Conservation (phyloP, 345 rosid genomes). For the Eucalyptus urophylla region DNA sequence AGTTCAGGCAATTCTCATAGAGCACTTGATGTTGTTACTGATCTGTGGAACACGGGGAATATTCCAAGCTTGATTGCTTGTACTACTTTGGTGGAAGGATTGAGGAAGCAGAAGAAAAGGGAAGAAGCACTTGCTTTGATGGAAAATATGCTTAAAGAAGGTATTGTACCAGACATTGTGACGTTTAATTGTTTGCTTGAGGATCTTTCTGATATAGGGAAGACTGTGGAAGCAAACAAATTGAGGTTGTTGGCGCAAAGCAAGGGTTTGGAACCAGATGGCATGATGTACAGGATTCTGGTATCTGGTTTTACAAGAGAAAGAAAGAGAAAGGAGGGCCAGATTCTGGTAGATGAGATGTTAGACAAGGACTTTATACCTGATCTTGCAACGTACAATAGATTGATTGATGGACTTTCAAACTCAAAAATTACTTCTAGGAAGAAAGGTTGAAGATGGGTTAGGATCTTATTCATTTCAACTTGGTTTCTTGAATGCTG, state of each 20-base stretch:
- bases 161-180: conserved; percentile 51
- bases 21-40: conserved; percentile 47
- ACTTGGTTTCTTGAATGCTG: not conserved
- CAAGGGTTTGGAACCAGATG: conserved; percentile 57
- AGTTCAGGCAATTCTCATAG: conserved; percentile 16
- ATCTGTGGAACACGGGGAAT: conserved; percentile 51
- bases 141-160: conserved; percentile 56
- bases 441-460: not conserved
- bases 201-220: conserved; percentile 56
- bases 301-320: conserved; percentile 48
- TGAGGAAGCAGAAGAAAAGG: conserved; percentile 43
- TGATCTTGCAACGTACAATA: conserved; percentile 60
- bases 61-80: conserved; percentile 60
- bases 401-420: conserved; percentile 42
- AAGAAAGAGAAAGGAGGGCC: conserved; percentile 50
- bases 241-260: conserved; percentile 51
- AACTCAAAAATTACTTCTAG: not conserved
- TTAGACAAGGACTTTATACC: conserved; percentile 67
- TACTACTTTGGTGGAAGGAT: conserved; percentile 66
- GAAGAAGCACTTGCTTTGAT: conserved; percentile 36
- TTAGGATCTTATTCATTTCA: not conserved
- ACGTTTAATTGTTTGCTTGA: conserved; percentile 67
- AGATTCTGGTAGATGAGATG: conserved; percentile 65
- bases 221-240: conserved; percentile 40
- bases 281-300: conserved; percentile 40